These are phyloP conservation scores for Nadsonia commutata DNA, from an alignment of 1,139 yeast genomes.

Conservation along the genomic window DNA sequence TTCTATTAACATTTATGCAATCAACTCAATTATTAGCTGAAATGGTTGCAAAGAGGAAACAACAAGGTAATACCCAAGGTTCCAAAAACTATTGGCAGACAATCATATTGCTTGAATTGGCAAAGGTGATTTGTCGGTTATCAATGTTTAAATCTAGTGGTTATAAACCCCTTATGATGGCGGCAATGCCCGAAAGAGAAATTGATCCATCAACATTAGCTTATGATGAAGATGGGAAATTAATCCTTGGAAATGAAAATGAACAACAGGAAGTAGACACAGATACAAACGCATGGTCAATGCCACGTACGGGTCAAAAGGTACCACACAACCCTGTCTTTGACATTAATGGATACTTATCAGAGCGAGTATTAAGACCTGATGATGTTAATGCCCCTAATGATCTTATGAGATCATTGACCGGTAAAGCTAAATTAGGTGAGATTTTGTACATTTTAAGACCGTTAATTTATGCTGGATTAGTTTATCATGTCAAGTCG, in stretches of 20 bases:
- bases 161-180: slow-evolving; percentile 19
- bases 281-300: slow-evolving; percentile 12
- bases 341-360: slow-evolving; percentile 17
- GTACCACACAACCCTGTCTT: slow-evolving; percentile 16
- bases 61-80: no score
- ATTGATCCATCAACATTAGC: slow-evolving; percentile 15
- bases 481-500: slow-evolving; percentile 8
- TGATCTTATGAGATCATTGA: slow-evolving; percentile 19
- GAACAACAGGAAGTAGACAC: neutral
- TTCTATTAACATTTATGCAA: slow-evolving; percentile 21
- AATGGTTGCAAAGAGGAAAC: slow-evolving; percentile 20
- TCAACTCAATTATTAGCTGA: slow-evolving; percentile 26
- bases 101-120: slow-evolving; percentile 21
- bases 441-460: slow-evolving; percentile 25
- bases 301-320: slow-evolving; percentile 22
- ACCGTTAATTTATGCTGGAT: slow-evolving; percentile 24
- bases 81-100: slow-evolving; percentile 20
- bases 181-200: slow-evolving; percentile 25
- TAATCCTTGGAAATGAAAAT: neutral
- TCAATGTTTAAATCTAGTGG: slow-evolving; percentile 18
- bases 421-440: slow-evolving; percentile 13
- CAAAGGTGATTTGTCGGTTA: slow-evolving; percentile 23
- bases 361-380: slow-evolving; percentile 17
- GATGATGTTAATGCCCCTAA: slow-evolving; percentile 24
- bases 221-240: neutral